Evolutionary conservation across 306 rosid genomes (phyloP), one percentile per base, ranked within the genome.

Genomic region (cucumber (Cucumis sativus)): DNA sequence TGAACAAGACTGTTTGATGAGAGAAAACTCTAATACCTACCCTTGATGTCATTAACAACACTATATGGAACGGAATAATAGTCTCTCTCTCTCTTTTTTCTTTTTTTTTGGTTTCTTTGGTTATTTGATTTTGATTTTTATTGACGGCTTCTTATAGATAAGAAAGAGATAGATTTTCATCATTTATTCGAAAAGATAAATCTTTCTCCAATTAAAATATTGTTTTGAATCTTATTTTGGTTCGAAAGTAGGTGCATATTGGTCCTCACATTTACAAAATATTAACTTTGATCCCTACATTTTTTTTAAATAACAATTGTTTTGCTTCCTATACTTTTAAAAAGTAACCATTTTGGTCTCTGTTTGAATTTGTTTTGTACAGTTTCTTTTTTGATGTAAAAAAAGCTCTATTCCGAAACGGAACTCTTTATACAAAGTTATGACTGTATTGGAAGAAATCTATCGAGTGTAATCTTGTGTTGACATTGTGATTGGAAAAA

Each of bases 31-130:
- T 93, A 91, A 57, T 94, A 94, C 1, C 97, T 96, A 0, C 98
- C 98, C 71, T 94, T 94, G 23, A 94, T 90, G 56, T 94, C 94
- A 15, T 94, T 91, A 80, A 94, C 98, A 0, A 91, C 96, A 81
- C 89, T 97, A 3, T 94, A 94, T 0, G 97, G 97, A 83, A 94
- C 90, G 68, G 94, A 20, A 97, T 94, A 8, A 91, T 96, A 0
- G 98, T 94, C 80, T 94, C 96, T 28, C 30, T 28, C 30, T 28
- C 30, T 28, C 30, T 28, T 28, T 28, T 28, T 28, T 79, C 88
- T 59, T 56, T 51, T 5, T 15, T 3, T 57, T n/a, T 20, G 61
- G 30, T 57, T 57, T n/a, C 28, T 57, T 57, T 57, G 62, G 28
- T 20, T 57, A 57, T 58, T 58, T 56, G 60, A 59, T 59, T 23